Evolutionary conservation across 2,329 filamentous ascomycete genomes (phyloP).

Genomic region (Neofusicoccum laricinum): DNA sequence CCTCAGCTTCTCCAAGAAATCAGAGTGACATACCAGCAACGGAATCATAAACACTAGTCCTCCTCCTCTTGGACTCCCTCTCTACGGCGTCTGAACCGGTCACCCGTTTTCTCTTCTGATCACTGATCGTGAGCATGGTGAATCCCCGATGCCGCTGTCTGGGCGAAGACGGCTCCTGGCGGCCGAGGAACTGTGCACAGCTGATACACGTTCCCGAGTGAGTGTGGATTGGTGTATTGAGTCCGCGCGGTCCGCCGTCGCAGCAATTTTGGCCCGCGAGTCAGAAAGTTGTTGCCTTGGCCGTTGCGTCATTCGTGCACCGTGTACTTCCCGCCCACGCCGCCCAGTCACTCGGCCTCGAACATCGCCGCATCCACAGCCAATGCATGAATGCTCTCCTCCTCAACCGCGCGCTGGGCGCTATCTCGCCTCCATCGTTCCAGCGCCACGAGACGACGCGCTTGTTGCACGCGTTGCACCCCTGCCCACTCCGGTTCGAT

Average conservation of each 20-base stretch:
- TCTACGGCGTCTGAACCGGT: neutral
- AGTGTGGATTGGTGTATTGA: too few relatives aligned
- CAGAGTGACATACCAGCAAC: conserved; percentile 46
- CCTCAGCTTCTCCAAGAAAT: neutral
- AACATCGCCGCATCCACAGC: neutral
- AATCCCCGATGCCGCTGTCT: too few relatives aligned
- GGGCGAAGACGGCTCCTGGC: too few relatives aligned
- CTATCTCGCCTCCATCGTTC: conserved; percentile 60
- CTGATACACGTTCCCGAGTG: too few relatives aligned
- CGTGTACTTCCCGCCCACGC: neutral
- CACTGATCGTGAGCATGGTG: neutral
- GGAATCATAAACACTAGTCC: conserved; percentile 67
- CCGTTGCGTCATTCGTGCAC: neutral
- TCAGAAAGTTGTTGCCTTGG: neutral
- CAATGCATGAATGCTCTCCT: conserved; percentile 71
- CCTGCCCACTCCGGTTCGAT: conserved; percentile 68
- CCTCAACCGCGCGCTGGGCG: conserved; percentile 70
- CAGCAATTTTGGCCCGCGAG: neutral
- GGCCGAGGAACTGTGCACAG: too few relatives aligned
- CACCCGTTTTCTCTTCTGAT: neutral
- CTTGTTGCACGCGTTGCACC: conserved; percentile 67
- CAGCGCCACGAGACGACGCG: conserved; percentile 63
- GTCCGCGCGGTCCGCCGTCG: too few relatives aligned
- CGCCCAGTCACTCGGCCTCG: too few relatives aligned
- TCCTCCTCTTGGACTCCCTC: conserved; percentile 25